Percentiles rank a stretch among this genome's conserved stretches.
phyloP scores from a whole-genome alignment of 2,329 filamentous ascomycete genomes.

The Monilinia aucupariae region DNA sequence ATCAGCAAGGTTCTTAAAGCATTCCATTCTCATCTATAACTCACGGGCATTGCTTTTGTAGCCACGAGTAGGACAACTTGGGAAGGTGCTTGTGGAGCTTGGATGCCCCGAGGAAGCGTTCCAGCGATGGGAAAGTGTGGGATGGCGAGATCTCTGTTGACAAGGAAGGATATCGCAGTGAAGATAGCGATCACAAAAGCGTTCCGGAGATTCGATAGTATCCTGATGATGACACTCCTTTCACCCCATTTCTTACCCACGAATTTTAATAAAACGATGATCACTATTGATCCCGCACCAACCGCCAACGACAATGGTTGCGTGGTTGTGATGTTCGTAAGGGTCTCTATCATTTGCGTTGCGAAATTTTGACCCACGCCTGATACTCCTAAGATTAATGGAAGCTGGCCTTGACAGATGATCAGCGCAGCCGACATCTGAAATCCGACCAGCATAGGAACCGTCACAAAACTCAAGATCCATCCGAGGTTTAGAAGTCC shows the following conservation, averaged over 20 bases:
- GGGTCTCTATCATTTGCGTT: not conserved
- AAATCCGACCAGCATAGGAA: constrained; percentile 59
- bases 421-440: constrained; percentile 62
- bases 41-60: constrained; percentile 42
- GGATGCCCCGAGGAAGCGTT: not conserved
- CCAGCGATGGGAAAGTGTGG: constrained; percentile 3
- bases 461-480: constrained; percentile 60
- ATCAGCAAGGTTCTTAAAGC: not conserved
- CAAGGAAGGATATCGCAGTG: not conserved
- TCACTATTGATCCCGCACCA: not conserved
- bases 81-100: not conserved
- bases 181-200: constrained; percentile 1
- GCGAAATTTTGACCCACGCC: constrained; percentile 34
- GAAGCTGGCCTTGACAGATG: constrained; percentile 59
- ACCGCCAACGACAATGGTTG: constrained; percentile 10
- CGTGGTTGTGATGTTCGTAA: not conserved
- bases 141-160: not conserved
- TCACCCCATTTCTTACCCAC: constrained; percentile 2
- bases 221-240: not conserved
- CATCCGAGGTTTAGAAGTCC: constrained; percentile 60
- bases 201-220: constrained; percentile 1
- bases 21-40: not conserved
- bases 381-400: constrained; percentile 43
- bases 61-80: not conserved
- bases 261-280: constrained; percentile 1